These are phyloP conservation scores for Anthracocystis setariae DNA, from an alignment of 1,284 basidiomycete species.

Conservation along the genomic window DNA sequence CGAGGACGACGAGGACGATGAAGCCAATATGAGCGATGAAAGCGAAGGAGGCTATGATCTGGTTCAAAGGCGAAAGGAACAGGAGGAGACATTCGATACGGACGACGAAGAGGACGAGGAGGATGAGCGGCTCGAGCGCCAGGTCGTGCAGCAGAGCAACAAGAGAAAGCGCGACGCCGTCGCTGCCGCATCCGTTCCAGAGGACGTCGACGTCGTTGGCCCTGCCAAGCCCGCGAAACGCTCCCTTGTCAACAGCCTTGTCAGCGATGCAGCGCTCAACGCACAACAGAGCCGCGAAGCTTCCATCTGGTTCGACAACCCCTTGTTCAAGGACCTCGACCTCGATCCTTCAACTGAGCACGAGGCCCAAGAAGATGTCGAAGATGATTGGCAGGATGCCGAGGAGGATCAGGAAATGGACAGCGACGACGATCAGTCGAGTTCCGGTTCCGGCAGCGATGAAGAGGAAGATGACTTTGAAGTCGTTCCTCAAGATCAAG, in stretches of 20 bases:
- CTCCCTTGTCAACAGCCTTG: slow-evolving; percentile 43
- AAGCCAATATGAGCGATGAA: slow-evolving; percentile 67
- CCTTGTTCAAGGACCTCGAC: slow-evolving; percentile 83
- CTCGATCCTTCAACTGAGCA: slow-evolving; percentile 71
- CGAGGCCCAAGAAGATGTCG: slow-evolving; percentile 63
- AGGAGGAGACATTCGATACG: slow-evolving; percentile 71
- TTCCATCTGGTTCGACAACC: slow-evolving; percentile 93
- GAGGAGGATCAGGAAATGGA: slow-evolving; percentile 66
- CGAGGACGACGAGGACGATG: slow-evolving; percentile 64
- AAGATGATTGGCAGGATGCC: slow-evolving; percentile 64
- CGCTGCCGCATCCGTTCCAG: slow-evolving; percentile 4
- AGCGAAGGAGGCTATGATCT: slow-evolving; percentile 78
- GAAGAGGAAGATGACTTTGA: slow-evolving; percentile 62
- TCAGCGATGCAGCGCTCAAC: slow-evolving; percentile 41
- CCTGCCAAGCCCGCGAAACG: slow-evolving; percentile 43
- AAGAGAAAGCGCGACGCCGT: slow-evolving; percentile 44
- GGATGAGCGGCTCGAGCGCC: slow-evolving; percentile 63
- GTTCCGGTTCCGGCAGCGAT: slow-evolving; percentile 19
- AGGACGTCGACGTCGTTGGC: slow-evolving; percentile 10
- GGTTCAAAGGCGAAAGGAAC: slow-evolving; percentile 75
- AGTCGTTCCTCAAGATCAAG: slow-evolving; percentile 60
- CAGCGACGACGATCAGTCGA: slow-evolving; percentile 49
- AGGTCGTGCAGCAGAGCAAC: slow-evolving; percentile 61
- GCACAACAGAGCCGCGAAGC: slow-evolving; percentile 70
- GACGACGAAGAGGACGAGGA: slow-evolving; percentile 70